phyloP scores from a whole-genome alignment of 768 basidiomycete genomes.

The Pseudohyphozyma bogoriensis region DNA sequence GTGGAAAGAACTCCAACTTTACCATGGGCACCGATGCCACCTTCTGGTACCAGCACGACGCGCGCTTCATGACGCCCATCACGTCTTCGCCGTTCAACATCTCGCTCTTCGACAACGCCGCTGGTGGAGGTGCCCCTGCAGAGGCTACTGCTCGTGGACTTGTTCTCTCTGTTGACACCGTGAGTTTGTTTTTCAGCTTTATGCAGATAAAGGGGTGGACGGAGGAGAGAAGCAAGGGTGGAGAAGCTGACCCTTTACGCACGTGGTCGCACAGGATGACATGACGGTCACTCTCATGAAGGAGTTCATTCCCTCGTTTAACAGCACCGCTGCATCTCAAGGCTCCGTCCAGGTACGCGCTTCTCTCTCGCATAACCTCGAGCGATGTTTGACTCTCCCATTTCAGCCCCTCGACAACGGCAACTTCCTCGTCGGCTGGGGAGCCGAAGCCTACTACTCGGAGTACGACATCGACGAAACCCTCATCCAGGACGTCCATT shows the following conservation, averaged over 20 bases:
- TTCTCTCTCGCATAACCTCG: background rate
- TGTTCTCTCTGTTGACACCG: background rate
- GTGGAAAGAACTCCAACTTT: constrained; percentile 31
- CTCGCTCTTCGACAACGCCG: constrained; percentile 35
- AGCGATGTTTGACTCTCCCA: background rate
- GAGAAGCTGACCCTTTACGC: too few species aligned
- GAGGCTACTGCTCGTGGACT: background rate
- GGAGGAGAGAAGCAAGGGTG: too few species aligned
- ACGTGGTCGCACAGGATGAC: too few species aligned
- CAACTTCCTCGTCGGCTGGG: constrained; percentile 31
- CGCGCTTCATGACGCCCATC: constrained; percentile 13
- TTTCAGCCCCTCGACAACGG: constrained; percentile 17
- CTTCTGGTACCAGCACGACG: constrained; percentile 24
- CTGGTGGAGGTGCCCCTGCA: constrained; percentile 5
- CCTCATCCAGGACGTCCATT: constrained; percentile 27
- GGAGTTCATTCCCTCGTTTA: background rate
- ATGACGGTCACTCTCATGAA: constrained; percentile 25
- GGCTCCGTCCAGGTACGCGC: background rate
- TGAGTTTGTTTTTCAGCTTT: background rate
- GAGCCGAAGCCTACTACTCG: constrained; percentile 27
- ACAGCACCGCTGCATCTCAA: background rate
- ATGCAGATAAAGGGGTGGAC: too few species aligned
- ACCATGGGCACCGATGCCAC: constrained; percentile 22
- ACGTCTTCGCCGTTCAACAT: constrained; percentile 8
- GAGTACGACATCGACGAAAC: constrained; percentile 28